Percentiles rank a stretch among this genome's conserved stretches.
phyloP scores from a whole-genome alignment of 352 stramenopile species.

The Pythium guiyangense region DNA sequence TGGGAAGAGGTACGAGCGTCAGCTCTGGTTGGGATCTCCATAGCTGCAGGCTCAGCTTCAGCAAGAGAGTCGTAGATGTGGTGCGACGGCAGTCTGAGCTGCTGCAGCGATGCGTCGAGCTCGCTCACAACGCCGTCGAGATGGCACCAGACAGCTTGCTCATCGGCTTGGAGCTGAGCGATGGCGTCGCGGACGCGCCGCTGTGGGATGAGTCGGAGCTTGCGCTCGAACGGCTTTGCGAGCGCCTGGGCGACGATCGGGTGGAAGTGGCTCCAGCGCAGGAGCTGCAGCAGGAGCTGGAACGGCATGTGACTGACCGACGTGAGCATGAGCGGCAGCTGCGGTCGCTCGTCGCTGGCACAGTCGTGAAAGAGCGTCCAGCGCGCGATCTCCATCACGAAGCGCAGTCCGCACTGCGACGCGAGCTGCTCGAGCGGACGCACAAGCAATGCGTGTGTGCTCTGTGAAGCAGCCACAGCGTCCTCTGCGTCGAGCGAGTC shows the following conservation, averaged over 20 bases:
- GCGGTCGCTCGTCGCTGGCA: background rate
- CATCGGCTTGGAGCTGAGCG: slow-evolving; percentile 16
- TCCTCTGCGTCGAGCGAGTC: slow-evolving; percentile 3
- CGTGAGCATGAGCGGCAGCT: slow-evolving; percentile 23
- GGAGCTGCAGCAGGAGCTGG: slow-evolving; percentile 54
- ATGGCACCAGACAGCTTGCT: slow-evolving; percentile 26
- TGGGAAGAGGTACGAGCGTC: background rate
- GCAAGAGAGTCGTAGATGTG: background rate
- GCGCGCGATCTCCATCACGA: slow-evolving; percentile 49
- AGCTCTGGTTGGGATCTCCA: background rate
- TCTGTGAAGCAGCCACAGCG: slow-evolving; percentile 6
- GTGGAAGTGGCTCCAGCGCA: slow-evolving; percentile 76
- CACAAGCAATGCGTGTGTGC: slow-evolving; percentile 2
- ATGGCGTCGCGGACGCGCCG: slow-evolving; percentile 32
- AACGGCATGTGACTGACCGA: slow-evolving; percentile 51
- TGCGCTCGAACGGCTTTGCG: slow-evolving; percentile 37
- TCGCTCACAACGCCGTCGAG: background rate
- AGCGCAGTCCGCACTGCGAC: slow-evolving; percentile 44
- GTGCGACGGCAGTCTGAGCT: background rate
- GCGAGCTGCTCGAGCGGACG: slow-evolving; percentile 34
- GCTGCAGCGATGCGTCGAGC: background rate
- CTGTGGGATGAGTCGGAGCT: slow-evolving; percentile 48
- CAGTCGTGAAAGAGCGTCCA: slow-evolving; percentile 10
- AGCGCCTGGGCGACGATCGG: slow-evolving; percentile 32
- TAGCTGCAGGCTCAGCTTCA: background rate